A percentile compares a stretch with the other conserved stretches of the same genome.
These are phyloP conservation scores for Umbelopsis sp. DNA, from an alignment of 371 early-diverging fungal species.

Conservation along the genomic window DNA sequence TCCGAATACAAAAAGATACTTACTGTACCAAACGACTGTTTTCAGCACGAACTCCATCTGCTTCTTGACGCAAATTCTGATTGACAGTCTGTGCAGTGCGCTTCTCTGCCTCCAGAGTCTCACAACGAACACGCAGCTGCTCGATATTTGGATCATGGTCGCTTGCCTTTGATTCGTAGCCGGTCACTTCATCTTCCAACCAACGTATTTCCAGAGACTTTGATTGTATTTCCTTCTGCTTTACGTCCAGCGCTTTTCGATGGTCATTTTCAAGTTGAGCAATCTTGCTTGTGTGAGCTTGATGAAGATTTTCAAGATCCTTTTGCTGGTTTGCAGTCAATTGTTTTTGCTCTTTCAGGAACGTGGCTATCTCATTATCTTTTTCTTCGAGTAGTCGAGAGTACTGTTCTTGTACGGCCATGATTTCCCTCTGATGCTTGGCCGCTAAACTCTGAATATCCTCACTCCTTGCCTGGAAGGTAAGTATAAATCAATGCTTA, in stretches of 20 bases:
- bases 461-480: not conserved
- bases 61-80: constrained; percentile 14
- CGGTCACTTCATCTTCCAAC: constrained; percentile 29
- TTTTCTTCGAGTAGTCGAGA: constrained; percentile 6
- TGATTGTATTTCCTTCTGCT: constrained; percentile 22
- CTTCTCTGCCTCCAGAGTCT: constrained; percentile 3
- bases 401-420: constrained; percentile 10
- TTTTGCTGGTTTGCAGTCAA: constrained; percentile 16
- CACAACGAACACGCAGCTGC: not conserved
- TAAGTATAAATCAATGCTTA: not conserved
- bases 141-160: not conserved
- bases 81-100: not conserved
- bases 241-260: constrained; percentile 3
- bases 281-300: constrained; percentile 26
- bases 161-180: constrained; percentile 20
- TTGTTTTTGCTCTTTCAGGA: constrained; percentile 2
- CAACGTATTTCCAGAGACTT: constrained; percentile 25
- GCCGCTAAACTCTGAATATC: not conserved
- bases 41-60: not conserved
- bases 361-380: constrained; percentile 9
- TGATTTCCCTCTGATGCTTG: constrained; percentile 7
- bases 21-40: not conserved
- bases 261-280: constrained; percentile 22
- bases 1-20: not conserved
- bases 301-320: constrained; percentile 24